phyloP scores from a whole-genome alignment of 73 alveolate genomes.

The Stentor roeselii region DNA sequence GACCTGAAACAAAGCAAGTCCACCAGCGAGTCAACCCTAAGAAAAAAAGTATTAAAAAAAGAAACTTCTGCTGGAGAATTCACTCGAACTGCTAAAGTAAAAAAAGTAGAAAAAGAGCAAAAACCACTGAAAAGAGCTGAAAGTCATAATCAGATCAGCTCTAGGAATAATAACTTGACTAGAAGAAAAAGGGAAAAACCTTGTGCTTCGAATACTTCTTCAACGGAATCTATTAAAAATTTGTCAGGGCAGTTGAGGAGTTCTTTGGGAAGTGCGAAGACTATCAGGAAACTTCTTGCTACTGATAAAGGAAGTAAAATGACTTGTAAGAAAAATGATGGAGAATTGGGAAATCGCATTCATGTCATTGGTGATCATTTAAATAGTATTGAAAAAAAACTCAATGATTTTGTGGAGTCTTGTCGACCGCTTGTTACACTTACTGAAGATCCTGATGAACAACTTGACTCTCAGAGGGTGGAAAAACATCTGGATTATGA shows the following conservation, averaged over 20 bases:
- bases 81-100: background rate
- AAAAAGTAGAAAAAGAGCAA: background rate
- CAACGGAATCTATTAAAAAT: background rate
- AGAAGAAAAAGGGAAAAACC: background rate
- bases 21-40: background rate
- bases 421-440: background rate
- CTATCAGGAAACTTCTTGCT: background rate
- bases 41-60: background rate
- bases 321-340: background rate
- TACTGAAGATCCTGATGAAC: conserved; percentile 7
- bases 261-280: background rate
- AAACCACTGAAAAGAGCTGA: background rate
- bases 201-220: background rate
- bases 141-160: background rate
- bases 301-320: background rate
- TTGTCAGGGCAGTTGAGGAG: background rate
- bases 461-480: background rate
- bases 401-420: background rate
- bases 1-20: background rate
- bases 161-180: background rate
- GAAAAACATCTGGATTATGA: background rate
- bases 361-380: background rate
- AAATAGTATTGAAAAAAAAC: background rate
- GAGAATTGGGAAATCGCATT: background rate
- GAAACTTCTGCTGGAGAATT: background rate